Conservation (phyloP, 2,329 filamentous ascomycete genomes). For the Phyllosticta capitalensis region DNA sequence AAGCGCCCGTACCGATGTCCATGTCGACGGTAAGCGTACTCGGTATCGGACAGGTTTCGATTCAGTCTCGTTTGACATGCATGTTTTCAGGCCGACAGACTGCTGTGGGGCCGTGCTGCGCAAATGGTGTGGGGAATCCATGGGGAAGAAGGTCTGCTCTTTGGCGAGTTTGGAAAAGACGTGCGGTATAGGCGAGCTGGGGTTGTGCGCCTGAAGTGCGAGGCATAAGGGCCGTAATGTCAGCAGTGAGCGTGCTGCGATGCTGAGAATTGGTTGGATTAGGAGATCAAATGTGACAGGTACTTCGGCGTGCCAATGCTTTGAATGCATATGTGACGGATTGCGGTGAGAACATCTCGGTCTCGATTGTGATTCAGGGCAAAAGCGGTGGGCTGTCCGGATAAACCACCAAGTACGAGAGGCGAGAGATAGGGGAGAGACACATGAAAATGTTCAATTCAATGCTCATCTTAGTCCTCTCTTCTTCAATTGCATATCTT, state of each 20-base stretch:
- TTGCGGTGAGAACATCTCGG: neutral
- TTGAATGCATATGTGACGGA: neutral
- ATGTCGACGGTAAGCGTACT: neutral
- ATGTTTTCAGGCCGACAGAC: neutral
- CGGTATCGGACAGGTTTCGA: neutral
- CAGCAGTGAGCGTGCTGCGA: neutral
- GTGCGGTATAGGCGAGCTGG: neutral
- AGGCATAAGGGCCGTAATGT: neutral
- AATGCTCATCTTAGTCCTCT: neutral
- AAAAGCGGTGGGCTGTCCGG: neutral
- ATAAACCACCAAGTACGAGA: neutral
- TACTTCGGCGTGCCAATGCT: neutral
- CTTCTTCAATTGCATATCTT: neutral
- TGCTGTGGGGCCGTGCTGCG: neutral
- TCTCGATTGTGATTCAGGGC: neutral
- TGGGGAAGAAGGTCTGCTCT: neutral
- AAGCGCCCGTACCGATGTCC: neutral
- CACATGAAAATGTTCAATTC: neutral
- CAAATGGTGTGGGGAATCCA: neutral
- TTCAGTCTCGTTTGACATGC: neutral
- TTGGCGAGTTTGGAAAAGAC: neutral
- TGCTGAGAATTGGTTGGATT: neutral
- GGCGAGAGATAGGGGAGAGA: too few relatives aligned
- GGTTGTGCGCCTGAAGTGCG: neutral
- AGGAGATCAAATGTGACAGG: neutral